Evolutionary conservation across 2,329 filamentous ascomycete genomes (phyloP), one percentile per base, ranked within the genome.

Genomic region (Hypoxylon sp.): DNA sequence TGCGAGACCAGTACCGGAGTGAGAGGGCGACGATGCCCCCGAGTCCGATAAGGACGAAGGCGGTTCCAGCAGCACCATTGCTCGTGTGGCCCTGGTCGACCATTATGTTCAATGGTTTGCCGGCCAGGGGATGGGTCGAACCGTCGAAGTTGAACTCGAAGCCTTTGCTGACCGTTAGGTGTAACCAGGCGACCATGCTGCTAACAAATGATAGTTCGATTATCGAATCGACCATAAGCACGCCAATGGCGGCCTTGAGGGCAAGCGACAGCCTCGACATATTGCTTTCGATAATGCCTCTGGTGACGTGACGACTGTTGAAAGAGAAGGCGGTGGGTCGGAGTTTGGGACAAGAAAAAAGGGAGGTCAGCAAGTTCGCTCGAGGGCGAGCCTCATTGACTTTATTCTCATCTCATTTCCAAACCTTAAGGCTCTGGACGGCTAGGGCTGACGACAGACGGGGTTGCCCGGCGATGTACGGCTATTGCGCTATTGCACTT

Each of bases 51-150:
- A 81, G 60, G 1, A 81, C 70, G 31, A 82, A 72, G 0, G 77
- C 79, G 1, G 78, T 80, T 4, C 79, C 80, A 7, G 78, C 78
- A 1, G 83, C 83, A 29, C 77, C 79, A 42, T 83, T 81, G 57
- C 78, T 79, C 27, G 82, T 81, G 64, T 84, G 77, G 13, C 82
- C 81, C 48, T 82, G 80, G 65, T 82, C 73, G 47, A 80, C 75
- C 62, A 84, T 71, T 13, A 81, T 62, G 44, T 76, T 39, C 2
- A 64, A 57, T 1, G 81, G 80, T 2, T 73, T 62, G 48, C 79
- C 79, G 8, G 70, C 56, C 10, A 82, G 67, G 2, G 58, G 53
- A 58, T 78, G 73, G 21, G 70, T 72, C 0, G 69, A 56, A 29
- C 70, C 74, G 32, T 68, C 48, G 39, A 69, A 67, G 11, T 58